Percentiles rank a stretch among this genome's conserved stretches.
phyloP scores from a whole-genome alignment of 192 early-diverging fungal species.

The Allomyces macrogynus region DNA sequence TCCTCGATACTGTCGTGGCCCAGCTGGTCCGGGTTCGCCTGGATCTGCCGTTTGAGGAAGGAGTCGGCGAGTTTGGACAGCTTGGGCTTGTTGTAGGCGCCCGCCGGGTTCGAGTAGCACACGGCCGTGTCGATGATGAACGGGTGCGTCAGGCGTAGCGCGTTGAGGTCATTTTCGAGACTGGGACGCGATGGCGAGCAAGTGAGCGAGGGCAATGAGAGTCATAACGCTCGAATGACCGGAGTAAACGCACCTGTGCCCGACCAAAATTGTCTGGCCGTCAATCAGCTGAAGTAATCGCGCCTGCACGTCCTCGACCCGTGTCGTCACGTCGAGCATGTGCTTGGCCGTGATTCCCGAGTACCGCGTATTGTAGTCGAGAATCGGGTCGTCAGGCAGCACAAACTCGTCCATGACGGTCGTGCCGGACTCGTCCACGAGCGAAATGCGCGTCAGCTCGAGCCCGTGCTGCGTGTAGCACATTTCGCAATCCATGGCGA shows the following conservation, averaged over 20 bases:
- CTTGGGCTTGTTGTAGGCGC: conserved; percentile 24
- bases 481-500: conserved; percentile 45
- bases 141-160: conserved; percentile 32
- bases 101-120: conserved; percentile 28
- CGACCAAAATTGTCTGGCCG: conserved; percentile 23
- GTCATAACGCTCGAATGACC: neutral
- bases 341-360: conserved; percentile 29
- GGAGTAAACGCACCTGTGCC: conserved; percentile 11
- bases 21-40: conserved; percentile 11
- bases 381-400: conserved; percentile 23
- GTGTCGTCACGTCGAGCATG: conserved; percentile 16
- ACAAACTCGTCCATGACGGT: conserved; percentile 27
- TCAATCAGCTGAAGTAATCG: conserved; percentile 17
- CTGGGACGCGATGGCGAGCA: no score
- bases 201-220: neutral
- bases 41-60: conserved; percentile 33
- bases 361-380: conserved; percentile 32
- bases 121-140: conserved; percentile 43
- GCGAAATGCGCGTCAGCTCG: conserved; percentile 27
- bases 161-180: conserved; percentile 48
- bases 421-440: conserved; percentile 18
- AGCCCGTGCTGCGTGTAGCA: conserved; percentile 14
- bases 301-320: conserved; percentile 23
- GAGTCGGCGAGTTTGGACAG: conserved; percentile 28
- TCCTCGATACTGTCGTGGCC: conserved; percentile 56